phyloP scores from a whole-genome alignment of 1,139 yeast species.

The Kodamaea sp. region DNA sequence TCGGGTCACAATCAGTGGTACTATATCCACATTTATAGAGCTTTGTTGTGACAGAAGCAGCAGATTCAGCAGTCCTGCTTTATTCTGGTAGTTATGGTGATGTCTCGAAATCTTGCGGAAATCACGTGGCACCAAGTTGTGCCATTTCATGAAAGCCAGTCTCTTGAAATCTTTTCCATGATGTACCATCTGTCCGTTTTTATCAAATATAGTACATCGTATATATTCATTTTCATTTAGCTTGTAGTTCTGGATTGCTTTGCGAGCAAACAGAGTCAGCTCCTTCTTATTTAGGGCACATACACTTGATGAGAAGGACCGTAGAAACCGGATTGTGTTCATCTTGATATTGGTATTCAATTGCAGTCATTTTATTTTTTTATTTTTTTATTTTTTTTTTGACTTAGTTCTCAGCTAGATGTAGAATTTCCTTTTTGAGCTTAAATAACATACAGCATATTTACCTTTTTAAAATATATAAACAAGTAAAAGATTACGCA shows the following conservation, averaged over 20 bases:
- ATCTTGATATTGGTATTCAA: no score
- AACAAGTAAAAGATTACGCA: not conserved
- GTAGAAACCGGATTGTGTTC: no score
- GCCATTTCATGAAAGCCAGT: conserved; percentile 33
- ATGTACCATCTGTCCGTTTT: conserved; percentile 32
- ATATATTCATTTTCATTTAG: conserved; percentile 28
- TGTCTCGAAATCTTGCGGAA: conserved; percentile 38
- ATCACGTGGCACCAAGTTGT: conserved; percentile 39
- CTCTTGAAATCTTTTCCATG: conserved; percentile 41
- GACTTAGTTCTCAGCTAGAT: no score
- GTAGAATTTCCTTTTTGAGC: no score
- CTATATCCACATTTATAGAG: conserved; percentile 35
- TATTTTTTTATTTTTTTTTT: no score
- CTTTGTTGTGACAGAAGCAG: conserved; percentile 1
- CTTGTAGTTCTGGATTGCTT: conserved; percentile 10
- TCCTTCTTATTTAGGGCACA: no score
- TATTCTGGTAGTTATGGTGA: conserved; percentile 11
- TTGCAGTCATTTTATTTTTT: no score
- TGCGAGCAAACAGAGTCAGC: no score
- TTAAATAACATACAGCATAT: not conserved
- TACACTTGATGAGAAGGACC: no score
- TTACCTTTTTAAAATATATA: not conserved
- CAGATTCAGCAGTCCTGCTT: not conserved
- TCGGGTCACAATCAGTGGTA: conserved; percentile 41
- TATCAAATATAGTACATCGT: conserved; percentile 57